Conservation (phyloP, 163 green algal species). For the Scenedesmus sp. region DNA sequence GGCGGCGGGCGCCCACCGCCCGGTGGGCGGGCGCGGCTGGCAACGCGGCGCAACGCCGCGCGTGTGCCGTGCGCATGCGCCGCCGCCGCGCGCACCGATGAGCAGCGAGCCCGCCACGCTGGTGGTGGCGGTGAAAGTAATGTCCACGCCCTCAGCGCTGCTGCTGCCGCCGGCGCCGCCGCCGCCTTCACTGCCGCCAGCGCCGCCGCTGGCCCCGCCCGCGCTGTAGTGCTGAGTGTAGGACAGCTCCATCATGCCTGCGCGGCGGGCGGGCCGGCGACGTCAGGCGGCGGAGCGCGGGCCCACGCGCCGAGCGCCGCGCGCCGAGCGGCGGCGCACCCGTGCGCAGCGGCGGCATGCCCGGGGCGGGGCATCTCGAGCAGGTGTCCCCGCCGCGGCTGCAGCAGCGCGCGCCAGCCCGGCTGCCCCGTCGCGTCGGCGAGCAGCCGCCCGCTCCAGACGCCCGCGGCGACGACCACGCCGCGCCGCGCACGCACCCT, state of each 20-base stretch:
- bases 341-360: conserved; percentile 51
- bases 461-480: conserved; percentile 72
- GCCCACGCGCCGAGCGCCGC: too few relatives aligned
- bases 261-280: too few relatives aligned
- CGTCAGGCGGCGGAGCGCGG: too few relatives aligned
- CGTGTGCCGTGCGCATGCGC: too few relatives aligned
- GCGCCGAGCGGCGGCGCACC: neutral
- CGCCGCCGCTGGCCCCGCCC: neutral
- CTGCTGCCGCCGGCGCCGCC: conserved; percentile 25
- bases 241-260: conserved; percentile 80
- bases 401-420: conserved; percentile 49
- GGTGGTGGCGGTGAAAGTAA: conserved; percentile 87
- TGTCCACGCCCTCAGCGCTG: conserved; percentile 48
- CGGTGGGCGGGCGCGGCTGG: too few relatives aligned
- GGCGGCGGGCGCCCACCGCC: too few relatives aligned
- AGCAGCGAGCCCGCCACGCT: conserved; percentile 65
- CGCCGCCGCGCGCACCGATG: conserved; percentile 54
- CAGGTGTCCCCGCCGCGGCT: conserved; percentile 68
- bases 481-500: conserved; percentile 46
- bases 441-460: conserved; percentile 77
- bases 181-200: conserved; percentile 10
- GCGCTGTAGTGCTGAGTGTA: conserved; percentile 65
- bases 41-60: too few relatives aligned
- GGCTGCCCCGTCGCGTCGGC: conserved; percentile 25
- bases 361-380: conserved; percentile 61